These are phyloP conservation scores for Fomitiporia mediterranea DNA, from an alignment of 1,284 basidiomycete species.

Conservation along the genomic window DNA sequence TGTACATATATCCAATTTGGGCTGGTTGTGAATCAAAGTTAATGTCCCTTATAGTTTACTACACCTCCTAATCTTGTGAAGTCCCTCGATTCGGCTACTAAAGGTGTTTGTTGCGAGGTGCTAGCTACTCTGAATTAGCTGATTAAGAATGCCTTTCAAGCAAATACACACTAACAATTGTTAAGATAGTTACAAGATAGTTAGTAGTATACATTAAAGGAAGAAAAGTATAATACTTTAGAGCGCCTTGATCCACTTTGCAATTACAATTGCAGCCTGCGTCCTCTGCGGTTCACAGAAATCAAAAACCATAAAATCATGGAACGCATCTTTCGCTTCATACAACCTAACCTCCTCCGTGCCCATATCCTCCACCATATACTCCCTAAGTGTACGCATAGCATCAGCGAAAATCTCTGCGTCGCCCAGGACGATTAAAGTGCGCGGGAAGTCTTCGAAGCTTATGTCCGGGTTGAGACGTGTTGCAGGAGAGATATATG, in stretches of 20 bases:
- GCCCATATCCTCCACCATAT: conserved; percentile 41
- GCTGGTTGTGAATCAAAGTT: too few species aligned
- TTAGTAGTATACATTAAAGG: too few species aligned
- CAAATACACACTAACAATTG: too few species aligned
- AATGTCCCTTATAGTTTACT: too few species aligned
- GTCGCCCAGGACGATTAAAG: conserved; percentile 32
- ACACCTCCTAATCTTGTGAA: too few species aligned
- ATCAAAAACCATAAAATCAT: conserved; percentile 21
- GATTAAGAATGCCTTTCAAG: too few species aligned
- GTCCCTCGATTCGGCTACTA: too few species aligned
- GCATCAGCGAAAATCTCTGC: conserved; percentile 33
- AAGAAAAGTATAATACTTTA: too few species aligned
- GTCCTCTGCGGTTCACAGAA: conserved; percentile 10
- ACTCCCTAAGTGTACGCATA: conserved; percentile 30
- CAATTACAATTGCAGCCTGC: conserved; percentile 2
- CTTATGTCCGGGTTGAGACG: conserved; percentile 16
- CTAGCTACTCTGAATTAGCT: too few species aligned
- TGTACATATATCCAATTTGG: too few species aligned
- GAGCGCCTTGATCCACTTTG: too few species aligned
- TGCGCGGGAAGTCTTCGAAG: conserved; percentile 34
- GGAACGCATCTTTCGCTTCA: conserved; percentile 25
- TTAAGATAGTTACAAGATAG: background rate
- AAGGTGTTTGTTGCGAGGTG: too few species aligned
- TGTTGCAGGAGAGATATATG: conserved; percentile 30
- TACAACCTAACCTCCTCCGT: conserved; percentile 37